Base-by-base conservation (phyloP, 2,329 filamentous ascomycete genomes). In the Phaeoacremonium minimum region DNA sequence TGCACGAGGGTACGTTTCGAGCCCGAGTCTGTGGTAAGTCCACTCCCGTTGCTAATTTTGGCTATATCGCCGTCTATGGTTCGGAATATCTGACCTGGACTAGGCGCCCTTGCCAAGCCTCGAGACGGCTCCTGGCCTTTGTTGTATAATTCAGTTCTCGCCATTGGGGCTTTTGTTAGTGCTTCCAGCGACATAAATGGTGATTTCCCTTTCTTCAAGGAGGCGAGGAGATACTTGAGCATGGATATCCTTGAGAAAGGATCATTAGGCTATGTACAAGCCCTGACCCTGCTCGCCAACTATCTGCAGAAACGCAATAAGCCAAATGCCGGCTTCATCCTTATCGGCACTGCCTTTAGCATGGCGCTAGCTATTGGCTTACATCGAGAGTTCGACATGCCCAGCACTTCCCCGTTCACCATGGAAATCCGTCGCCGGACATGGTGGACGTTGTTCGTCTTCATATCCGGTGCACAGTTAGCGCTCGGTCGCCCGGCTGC, bases 1-100 rank as follows among this genome's bases (percentile, higher is more conserved):
- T 39, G 17, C 37, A 39, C 17, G 37, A 39, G 14, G 31, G 37
- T 14, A 34, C 32, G 2, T 39, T 39, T 15, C 32, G 37, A 15
- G 36, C 36, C 3, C 15, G 18, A 26, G 18, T 28, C 6, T n/a
- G 18, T 19, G 19, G 33, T 35, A 14, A 15, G n/a, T 35, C 6
- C 6, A 11, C 13, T 14, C 6, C 11, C n/a, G n/a, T n/a, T n/a
- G n/a, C n/a, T n/a, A n/a, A n/a, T n/a, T n/a, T n/a, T n/a, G n/a
- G n/a, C n/a, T n/a, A n/a, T n/a, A n/a, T n/a, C n/a, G n/a, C n/a
- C n/a, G 20, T n/a, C 8, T 9, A 26, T 9, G 20, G 20, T 29
- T n/a, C 15, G 30, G 18, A 8, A 15, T 30, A 13, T 13, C 9
- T 17, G 18, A 9, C 33, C n/a, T n/a, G n/a, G n/a, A n/a, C n/a